These are phyloP conservation scores for Cardamine resedifolia DNA, from an alignment of 345 rosid species.

Conservation along the genomic window DNA sequence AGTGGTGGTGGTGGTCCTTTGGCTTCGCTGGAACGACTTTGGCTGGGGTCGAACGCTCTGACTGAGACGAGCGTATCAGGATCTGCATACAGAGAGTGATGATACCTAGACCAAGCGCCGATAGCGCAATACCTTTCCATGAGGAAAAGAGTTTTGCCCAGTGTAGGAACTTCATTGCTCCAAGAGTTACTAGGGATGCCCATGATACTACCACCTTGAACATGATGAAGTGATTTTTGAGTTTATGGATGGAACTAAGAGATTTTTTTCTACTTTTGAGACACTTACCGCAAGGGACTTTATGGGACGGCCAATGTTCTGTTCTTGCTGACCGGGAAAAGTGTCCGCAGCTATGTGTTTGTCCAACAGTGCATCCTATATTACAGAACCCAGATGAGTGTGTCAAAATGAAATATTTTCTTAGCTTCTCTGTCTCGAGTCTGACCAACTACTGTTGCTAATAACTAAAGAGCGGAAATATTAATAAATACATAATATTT, in stretches of 20 bases:
- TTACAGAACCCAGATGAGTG: background rate
- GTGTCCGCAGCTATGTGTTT: constrained; percentile 63
- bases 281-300: constrained; percentile 69
- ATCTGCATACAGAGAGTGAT: constrained; percentile 78
- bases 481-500: constrained; percentile 3
- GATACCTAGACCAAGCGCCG: constrained; percentile 52
- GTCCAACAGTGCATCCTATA: constrained; percentile 78
- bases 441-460: constrained; percentile 2
- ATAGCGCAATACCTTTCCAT: constrained; percentile 72
- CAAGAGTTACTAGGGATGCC: constrained; percentile 52
- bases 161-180: constrained; percentile 57
- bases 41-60: constrained; percentile 86
- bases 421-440: background rate
- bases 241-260: constrained; percentile 1
- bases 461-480: background rate
- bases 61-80: constrained; percentile 73
- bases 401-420: background rate
- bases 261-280: background rate
- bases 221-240: background rate
- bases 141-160: constrained; percentile 72
- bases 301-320: constrained; percentile 63
- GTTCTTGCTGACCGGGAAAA: constrained; percentile 63
- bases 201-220: constrained; percentile 73
- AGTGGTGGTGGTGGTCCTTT: constrained; percentile 31
- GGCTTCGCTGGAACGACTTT: constrained; percentile 64